Evolutionary conservation across 371 early-diverging fungal species (phyloP).

Genomic region (Apophysomyces elegans): DNA sequence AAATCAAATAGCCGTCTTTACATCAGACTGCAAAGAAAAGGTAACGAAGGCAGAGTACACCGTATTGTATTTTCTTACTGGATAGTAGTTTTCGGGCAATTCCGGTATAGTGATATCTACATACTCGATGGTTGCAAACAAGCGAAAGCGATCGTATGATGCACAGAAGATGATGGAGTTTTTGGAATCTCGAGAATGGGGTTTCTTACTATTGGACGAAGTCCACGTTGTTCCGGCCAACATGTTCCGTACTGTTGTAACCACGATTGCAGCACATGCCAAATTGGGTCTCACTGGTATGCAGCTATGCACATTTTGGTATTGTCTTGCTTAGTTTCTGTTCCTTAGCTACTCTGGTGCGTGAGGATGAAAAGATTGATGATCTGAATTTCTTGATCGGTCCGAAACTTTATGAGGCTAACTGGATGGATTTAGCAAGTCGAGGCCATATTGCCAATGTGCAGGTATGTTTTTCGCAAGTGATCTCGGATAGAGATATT

Average conservation of each 20-base stretch:
- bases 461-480: slow-evolving; percentile 46
- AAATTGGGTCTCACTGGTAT: slow-evolving; percentile 95
- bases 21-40: slow-evolving; percentile 95
- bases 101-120: slow-evolving; percentile 97
- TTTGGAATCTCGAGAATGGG: slow-evolving; percentile 95
- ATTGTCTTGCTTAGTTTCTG: neutral
- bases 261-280: slow-evolving; percentile 94
- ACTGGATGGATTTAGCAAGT: slow-evolving; percentile 99
- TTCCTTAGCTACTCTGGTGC: slow-evolving; percentile 90
- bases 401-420: slow-evolving; percentile 99
- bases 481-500: slow-evolving; percentile 10
- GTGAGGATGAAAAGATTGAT: slow-evolving; percentile 99
- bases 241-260: slow-evolving; percentile 98
- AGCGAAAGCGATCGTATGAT: slow-evolving; percentile 94
- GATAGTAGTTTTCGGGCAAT: slow-evolving; percentile 70
- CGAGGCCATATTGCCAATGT: slow-evolving; percentile 99
- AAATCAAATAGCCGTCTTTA: slow-evolving; percentile 95
- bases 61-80: slow-evolving; percentile 2
- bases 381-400: slow-evolving; percentile 99
- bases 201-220: slow-evolving; percentile 98
- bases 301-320: neutral
- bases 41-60: slow-evolving; percentile 25
- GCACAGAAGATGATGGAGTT: slow-evolving; percentile 98
- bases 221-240: slow-evolving; percentile 99
- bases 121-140: slow-evolving; percentile 98